phyloP scores from a whole-genome alignment of 257 asterid species.

The Scutellaria galericulata region DNA sequence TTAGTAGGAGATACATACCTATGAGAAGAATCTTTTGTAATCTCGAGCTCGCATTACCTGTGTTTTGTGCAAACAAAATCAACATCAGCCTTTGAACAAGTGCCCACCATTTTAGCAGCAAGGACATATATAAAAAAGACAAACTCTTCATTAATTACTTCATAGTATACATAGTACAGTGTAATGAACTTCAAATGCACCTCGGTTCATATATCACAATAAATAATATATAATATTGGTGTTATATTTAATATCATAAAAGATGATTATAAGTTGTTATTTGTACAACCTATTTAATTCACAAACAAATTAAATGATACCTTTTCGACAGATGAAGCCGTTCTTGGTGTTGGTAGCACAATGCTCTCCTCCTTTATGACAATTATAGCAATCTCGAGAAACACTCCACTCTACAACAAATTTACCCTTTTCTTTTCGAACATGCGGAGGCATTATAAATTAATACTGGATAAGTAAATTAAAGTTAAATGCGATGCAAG shows the following conservation, averaged over 20 bases:
- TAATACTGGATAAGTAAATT: slow-evolving; percentile 41
- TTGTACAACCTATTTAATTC: no score
- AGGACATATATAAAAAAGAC: background rate
- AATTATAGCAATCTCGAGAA: slow-evolving; percentile 37
- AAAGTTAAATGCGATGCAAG: no score
- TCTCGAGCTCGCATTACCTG: no score
- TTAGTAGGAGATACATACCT: background rate
- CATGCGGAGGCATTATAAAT: no score
- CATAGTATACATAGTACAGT: background rate
- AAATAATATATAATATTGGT: no score
- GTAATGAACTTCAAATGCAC: no score
- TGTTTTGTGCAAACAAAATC: background rate
- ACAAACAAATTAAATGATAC: slow-evolving; percentile 13
- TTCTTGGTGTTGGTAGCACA: slow-evolving; percentile 32
- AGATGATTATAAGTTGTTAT: no score
- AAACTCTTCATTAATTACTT: background rate
- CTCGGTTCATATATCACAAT: no score
- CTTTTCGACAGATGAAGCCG: slow-evolving; percentile 37
- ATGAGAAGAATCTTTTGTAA: background rate
- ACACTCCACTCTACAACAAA: slow-evolving; percentile 46
- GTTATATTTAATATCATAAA: no score
- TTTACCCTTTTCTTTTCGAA: slow-evolving; percentile 13
- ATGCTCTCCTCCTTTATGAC: slow-evolving; percentile 46
- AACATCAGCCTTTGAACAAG: no score
- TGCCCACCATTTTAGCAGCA: background rate